Evolutionary conservation across 352 stramenopile species (phyloP).

Genomic region (Globisporangium nagaii): DNA sequence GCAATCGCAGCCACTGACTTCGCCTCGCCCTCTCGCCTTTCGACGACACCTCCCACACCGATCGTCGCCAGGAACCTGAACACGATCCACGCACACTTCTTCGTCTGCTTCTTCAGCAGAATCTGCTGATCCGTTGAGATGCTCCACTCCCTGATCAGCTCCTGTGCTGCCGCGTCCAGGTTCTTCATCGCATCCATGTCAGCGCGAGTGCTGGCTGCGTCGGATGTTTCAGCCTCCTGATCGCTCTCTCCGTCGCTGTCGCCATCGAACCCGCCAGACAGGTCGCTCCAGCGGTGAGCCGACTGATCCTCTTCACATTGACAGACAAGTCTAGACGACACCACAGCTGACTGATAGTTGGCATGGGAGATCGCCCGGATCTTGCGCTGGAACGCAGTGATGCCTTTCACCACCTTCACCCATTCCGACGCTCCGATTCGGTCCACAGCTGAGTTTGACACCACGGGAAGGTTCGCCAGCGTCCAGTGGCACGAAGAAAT

Average conservation of each 20-base stretch:
- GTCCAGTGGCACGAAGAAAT: slow-evolving; percentile 69
- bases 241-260: slow-evolving; percentile 12
- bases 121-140: slow-evolving; percentile 64
- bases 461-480: slow-evolving; percentile 50
- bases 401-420: slow-evolving; percentile 6
- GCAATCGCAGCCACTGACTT: slow-evolving; percentile 54
- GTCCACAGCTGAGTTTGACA: slow-evolving; percentile 35
- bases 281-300: slow-evolving; percentile 18
- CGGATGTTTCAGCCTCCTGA: slow-evolving; percentile 15
- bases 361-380: slow-evolving; percentile 23
- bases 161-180: not conserved
- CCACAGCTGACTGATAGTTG: slow-evolving; percentile 20
- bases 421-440: slow-evolving; percentile 11
- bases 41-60: slow-evolving; percentile 61
- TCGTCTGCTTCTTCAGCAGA: slow-evolving; percentile 63
- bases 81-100: slow-evolving; percentile 71
- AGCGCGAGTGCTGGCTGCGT: not conserved
- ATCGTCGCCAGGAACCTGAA: slow-evolving; percentile 76
- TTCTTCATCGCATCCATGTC: not conserved
- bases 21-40: slow-evolving; percentile 69
- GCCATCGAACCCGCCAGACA: slow-evolving; percentile 26
- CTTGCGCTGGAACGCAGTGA: slow-evolving; percentile 33
- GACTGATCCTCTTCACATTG: slow-evolving; percentile 31
- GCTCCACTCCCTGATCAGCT: slow-evolving; percentile 36
- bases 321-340: slow-evolving; percentile 34